phyloP scores from a whole-genome alignment of 2,329 filamentous ascomycete genomes.

The Fusarium anthophilum region DNA sequence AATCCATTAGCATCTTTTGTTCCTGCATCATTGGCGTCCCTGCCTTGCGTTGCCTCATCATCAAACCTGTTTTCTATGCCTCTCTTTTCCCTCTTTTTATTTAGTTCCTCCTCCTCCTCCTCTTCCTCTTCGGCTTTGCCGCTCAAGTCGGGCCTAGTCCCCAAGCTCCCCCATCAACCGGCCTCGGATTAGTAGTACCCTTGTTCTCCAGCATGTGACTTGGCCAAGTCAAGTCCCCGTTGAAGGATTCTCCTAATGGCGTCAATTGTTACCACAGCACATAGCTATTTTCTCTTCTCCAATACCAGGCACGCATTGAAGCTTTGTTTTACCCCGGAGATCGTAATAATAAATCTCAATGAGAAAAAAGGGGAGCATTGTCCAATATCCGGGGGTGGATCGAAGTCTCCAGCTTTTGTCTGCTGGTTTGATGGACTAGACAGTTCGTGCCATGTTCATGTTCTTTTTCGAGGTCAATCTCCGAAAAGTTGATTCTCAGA shows the following conservation, averaged over 20 bases:
- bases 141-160: constrained; percentile 19
- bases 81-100: background rate
- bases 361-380: background rate
- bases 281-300: background rate
- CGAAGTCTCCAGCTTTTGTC: background rate
- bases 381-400: constrained; percentile 21
- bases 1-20: constrained; percentile 2
- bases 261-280: background rate
- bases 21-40: constrained; percentile 29
- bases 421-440: background rate
- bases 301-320: background rate
- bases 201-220: constrained; percentile 23
- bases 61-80: constrained; percentile 8
- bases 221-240: background rate
- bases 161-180: constrained; percentile 1
- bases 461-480: constrained; percentile 3
- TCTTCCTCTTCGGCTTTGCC: constrained; percentile 7
- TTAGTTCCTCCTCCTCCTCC: background rate
- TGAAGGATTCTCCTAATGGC: background rate
- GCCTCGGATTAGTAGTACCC: constrained; percentile 8
- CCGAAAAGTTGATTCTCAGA: background rate
- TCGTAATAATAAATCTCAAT: background rate
- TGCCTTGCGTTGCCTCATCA: background rate
- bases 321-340: background rate
- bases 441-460: background rate